A percentile compares a stretch with the other conserved stretches of the same genome.
Evolutionary conservation across 1,284 basidiomycete species (phyloP).

Genomic region (Marasmius tenuissimus): DNA sequence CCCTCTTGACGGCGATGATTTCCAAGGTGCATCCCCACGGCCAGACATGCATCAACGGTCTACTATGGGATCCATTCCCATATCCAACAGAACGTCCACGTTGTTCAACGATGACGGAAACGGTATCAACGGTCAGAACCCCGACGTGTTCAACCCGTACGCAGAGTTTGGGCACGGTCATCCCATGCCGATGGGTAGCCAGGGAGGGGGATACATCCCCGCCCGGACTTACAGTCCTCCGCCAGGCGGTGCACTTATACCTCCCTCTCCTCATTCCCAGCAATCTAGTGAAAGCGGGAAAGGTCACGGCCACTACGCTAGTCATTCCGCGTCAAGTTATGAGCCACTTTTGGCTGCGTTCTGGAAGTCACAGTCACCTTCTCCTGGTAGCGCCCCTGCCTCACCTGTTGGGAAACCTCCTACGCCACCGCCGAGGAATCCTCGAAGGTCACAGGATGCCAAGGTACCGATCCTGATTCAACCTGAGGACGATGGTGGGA

Average conservation of each 20-base stretch:
- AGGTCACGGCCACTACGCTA: conserved; percentile 18
- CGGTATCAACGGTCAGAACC: conserved; percentile 32
- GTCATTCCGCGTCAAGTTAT: conserved; percentile 50
- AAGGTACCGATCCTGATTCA: neutral
- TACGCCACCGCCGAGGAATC: conserved; percentile 46
- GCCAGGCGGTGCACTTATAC: conserved; percentile 37
- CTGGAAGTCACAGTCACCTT: conserved; percentile 24
- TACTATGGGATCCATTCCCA: conserved; percentile 14
- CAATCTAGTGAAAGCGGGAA: neutral
- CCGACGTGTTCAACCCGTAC: conserved; percentile 53
- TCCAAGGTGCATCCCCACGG: conserved; percentile 27
- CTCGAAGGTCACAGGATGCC: conserved; percentile 27
- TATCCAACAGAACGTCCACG: conserved; percentile 5
- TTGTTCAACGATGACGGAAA: conserved; percentile 27
- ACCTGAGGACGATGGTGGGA: neutral
- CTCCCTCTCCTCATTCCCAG: conserved; percentile 44
- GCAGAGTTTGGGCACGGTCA: conserved; percentile 36
- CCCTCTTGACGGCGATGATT: conserved; percentile 68
- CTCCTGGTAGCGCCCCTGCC: conserved; percentile 14
- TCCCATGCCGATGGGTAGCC: conserved; percentile 25
- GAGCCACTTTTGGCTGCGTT: conserved; percentile 61
- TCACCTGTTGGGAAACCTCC: conserved; percentile 25
- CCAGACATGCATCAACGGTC: conserved; percentile 31
- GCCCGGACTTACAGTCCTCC: conserved; percentile 48
- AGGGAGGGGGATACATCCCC: conserved; percentile 40